These are phyloP conservation scores for Coniochaeta hoffmannii DNA, from an alignment of 2,329 filamentous ascomycete genomes.

Conservation along the genomic window DNA sequence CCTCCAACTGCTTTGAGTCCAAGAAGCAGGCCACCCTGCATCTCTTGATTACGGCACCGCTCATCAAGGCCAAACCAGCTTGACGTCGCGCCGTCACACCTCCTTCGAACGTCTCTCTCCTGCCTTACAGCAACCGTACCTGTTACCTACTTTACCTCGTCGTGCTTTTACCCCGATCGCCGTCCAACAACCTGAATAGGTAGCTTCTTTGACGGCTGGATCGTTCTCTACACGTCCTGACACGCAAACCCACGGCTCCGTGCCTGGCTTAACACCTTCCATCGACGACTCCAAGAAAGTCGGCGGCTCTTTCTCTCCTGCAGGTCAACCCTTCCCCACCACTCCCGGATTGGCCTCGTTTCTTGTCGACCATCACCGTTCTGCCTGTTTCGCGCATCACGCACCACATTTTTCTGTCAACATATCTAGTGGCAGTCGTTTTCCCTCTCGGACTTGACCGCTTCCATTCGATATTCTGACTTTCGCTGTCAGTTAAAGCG, in stretches of 20 bases:
- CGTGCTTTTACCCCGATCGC: neutral
- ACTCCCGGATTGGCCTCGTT: neutral
- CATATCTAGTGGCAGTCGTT: conserved; percentile 3
- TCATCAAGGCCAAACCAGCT: conserved; percentile 1
- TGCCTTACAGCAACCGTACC: neutral
- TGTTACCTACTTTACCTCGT: neutral
- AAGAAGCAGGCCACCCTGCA: neutral
- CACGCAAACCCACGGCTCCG: neutral
- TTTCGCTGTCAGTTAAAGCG: conserved; percentile 16
- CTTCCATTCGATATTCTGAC: conserved; percentile 4
- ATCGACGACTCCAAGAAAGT: conserved; percentile 1
- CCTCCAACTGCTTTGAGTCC: neutral
- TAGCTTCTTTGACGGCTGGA: neutral
- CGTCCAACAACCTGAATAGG: neutral
- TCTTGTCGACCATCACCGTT: neutral
- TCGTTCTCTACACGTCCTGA: neutral
- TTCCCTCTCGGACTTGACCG: conserved; percentile 4
- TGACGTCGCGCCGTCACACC: conserved; percentile 1
- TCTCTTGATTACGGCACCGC: neutral
- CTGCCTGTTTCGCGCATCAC: neutral
- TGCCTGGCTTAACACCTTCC: neutral
- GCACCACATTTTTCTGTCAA: neutral
- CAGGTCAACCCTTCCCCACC: neutral
- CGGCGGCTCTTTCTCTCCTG: neutral
- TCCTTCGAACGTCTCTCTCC: neutral